Conservation (phyloP, 176 grass and related monocot genomes). For the Saccharum officinarum region DNA sequence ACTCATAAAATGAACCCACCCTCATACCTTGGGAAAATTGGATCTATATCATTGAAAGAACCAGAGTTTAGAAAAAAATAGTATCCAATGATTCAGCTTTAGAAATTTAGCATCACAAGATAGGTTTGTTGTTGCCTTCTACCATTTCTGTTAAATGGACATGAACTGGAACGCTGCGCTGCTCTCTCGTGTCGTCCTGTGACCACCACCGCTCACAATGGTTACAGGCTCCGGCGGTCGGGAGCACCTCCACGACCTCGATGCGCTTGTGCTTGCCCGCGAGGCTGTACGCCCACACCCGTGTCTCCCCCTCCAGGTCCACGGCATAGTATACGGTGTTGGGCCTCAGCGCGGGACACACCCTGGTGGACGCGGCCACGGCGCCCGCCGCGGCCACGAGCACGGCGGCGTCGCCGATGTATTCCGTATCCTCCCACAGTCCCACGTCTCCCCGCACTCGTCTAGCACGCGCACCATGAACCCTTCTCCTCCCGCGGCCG, state of each 20-base stretch:
- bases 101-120: too few relatives aligned
- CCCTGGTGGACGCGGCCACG: constrained; percentile 40
- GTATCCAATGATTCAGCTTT: too few relatives aligned
- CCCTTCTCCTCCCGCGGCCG: not conserved
- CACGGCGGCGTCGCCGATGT: constrained; percentile 49
- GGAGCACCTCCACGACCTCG: constrained; percentile 42
- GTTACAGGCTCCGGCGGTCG: too few relatives aligned
- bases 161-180: too few relatives aligned
- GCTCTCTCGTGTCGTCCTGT: too few relatives aligned
- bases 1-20: too few relatives aligned
- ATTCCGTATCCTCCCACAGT: constrained; percentile 38
- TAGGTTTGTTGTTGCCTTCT: too few relatives aligned
- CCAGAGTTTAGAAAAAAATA: too few relatives aligned
- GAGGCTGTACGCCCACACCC: constrained; percentile 47
- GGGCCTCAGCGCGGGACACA: constrained; percentile 42
- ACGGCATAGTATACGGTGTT: constrained; percentile 49
- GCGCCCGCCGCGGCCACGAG: constrained; percentile 40
- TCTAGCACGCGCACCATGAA: constrained; percentile 54
- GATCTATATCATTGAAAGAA: too few relatives aligned
- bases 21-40: too few relatives aligned
- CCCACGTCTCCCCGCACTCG: constrained; percentile 45
- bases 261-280: constrained; percentile 42
- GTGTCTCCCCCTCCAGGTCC: constrained; percentile 32
- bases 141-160: too few relatives aligned
- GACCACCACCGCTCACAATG: too few relatives aligned